Evolutionary conservation across 495 filamentous ascomycete species (phyloP).

Genomic region (Ascobolus immersus): DNA sequence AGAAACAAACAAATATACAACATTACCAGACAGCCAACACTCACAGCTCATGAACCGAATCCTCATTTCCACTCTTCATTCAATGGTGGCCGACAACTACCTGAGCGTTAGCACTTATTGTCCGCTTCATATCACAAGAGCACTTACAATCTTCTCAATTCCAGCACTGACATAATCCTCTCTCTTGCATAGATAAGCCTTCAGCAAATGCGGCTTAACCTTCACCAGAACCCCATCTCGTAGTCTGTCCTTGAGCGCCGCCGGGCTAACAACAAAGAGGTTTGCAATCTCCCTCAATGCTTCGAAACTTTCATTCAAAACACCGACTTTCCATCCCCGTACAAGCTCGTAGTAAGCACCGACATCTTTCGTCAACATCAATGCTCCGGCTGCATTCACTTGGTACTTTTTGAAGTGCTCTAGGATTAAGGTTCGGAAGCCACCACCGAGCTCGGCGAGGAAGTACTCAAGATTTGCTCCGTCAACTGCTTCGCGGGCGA

Average conservation of each 20-base stretch:
- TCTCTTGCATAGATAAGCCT: constrained; percentile 13
- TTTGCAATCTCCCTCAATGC: constrained; percentile 82
- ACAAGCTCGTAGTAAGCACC: constrained; percentile 68
- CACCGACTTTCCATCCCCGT: constrained; percentile 47
- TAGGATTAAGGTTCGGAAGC: constrained; percentile 48
- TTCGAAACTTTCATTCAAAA: constrained; percentile 49
- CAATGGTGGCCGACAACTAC: too few species aligned
- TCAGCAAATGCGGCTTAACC: constrained; percentile 12
- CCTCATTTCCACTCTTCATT: too few species aligned
- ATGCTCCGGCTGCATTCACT: constrained; percentile 69
- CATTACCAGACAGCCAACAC: too few species aligned
- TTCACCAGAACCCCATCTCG: constrained; percentile 13
- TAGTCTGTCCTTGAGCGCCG: constrained; percentile 13
- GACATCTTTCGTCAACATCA: constrained; percentile 92
- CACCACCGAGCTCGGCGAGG: constrained; percentile 59
- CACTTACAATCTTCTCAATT: constrained; percentile 14
- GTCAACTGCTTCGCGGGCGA: constrained; percentile 41
- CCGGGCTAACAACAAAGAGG: constrained; percentile 52
- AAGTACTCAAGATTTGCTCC: constrained; percentile 53
- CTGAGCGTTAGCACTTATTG: too few species aligned
- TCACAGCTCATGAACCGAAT: too few species aligned
- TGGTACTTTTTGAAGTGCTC: constrained; percentile 85
- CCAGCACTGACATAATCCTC: constrained; percentile 14
- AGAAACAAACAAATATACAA: too few species aligned
- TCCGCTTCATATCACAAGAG: too few species aligned